Base-by-base conservation (phyloP, 2,329 filamentous ascomycete species). In the Basipetospora chlamydospora region DNA sequence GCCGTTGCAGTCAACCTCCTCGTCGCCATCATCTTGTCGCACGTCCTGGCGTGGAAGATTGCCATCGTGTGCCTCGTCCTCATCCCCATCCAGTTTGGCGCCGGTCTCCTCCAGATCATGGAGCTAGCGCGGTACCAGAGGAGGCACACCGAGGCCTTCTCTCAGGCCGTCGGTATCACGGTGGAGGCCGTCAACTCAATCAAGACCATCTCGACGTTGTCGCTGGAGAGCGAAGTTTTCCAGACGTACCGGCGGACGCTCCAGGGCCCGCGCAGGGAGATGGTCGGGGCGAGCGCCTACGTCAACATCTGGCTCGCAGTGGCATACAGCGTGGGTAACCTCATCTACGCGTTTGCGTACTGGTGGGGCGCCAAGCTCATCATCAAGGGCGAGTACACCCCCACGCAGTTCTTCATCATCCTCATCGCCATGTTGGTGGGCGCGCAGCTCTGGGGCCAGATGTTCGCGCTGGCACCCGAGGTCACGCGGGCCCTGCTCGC, bases 291-390 rank as follows among this genome's bases (percentile, higher is more conserved):
- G 17, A 66, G 60, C 13, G 51, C 61, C 47, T 60, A 62, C 42
- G 66, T 67, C 26, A 77, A 73, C 48, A 50, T 76, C 11, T 76
- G 69, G 61, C 63, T 77, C 6, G 71, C 75, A 3, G 58, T 77
- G 25, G 64, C 73, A 12, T 70, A 74, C 49, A 69, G 66, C 43
- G 59, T 69, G 8, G 70, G 74, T 15, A 80, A 78, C 47, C 64
- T 81, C 35, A 71, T 84, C 18, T 82, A 85, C 47, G 77, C 79
- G 0, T 68, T 87, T 37, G 77, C 79, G 1, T 86, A 84, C 54
- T 87, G 80, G 78, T 87, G 80, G 79, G 80, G 80, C 3, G 68
- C 79, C 0, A 77, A 72, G 46, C 72, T 75, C 43, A 81, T 86
- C 41, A 67, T 76, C 35, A 63, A 67, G 28, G 79, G 80, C 4